Evolutionary conservation across 805 yeast genomes (phyloP), one percentile per base, ranked within the genome.

Genomic region (Saccharomycopsis olivae): DNA sequence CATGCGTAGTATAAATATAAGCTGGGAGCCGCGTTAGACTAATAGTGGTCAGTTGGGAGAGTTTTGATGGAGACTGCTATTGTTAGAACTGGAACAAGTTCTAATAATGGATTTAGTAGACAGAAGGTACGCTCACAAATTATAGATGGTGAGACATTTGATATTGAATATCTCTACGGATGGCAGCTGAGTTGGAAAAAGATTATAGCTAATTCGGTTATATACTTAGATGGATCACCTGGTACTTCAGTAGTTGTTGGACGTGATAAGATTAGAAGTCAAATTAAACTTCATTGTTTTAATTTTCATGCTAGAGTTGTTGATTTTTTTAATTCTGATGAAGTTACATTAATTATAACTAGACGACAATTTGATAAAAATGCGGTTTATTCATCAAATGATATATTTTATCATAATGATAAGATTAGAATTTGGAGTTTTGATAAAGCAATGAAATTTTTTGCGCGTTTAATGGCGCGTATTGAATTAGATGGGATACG

Each of bases 371-470:
- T 63, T 55, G 57, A 65, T 51, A 47, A 67, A 43, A 51, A 47
- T 46, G 53, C 50, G 30, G 65, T 55, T 10, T 72, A 77, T 53
- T 46, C 58, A 50, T 58, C 71, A 48, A 53, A 58, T 43, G 94
- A 88, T 55, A 75, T 85, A 6, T 70, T 86, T 49, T 65, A 71
- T 4, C 56, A 61, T 24, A 65, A 64, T 36, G 68, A 67, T 38
- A 75, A 73, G 45, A 71, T 81, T 57, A 85, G 88, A 56, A 81
- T 88, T 18, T 89, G 96, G 96, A 74, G 79, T 29, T 78, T 73
- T 51, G 94, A 85, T 41, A 89, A 88, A 57, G 86, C 88, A 2
- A 71, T 76, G 51, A 63, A 95, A 38, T 88, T 88, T 53, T 66
- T 87, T 56, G 71, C 68, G 46, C 74, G 83, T 56, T 61, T 83